Conservation (phyloP, 2,329 filamentous ascomycete species). For the Claviceps paspali region DNA sequence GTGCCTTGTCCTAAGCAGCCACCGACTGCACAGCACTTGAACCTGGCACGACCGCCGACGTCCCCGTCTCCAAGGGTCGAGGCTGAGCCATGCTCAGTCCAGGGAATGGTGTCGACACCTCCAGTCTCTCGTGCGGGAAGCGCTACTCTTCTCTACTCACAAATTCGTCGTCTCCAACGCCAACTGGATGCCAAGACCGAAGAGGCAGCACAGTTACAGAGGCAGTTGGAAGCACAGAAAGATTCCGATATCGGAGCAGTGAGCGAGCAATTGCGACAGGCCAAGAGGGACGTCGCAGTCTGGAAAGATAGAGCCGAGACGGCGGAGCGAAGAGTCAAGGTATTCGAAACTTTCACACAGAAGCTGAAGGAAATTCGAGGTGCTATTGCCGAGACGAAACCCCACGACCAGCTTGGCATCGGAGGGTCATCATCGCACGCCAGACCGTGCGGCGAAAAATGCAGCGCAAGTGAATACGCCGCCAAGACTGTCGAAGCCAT, state of each 20-base stretch:
- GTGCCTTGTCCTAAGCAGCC: conserved; percentile 21
- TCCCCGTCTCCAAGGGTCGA: conserved; percentile 11
- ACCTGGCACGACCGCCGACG: conserved; percentile 19
- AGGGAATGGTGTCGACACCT: not conserved
- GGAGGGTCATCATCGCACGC: too few relatives aligned
- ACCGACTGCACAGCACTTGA: conserved; percentile 23
- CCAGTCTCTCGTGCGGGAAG: conserved; percentile 10
- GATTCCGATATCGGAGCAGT: conserved; percentile 29
- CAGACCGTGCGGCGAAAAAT: not conserved
- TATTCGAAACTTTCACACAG: conserved; percentile 28
- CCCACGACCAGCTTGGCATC: not conserved
- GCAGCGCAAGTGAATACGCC: not conserved
- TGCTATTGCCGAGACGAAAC: not conserved
- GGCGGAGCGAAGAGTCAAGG: conserved; percentile 36
- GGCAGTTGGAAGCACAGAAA: conserved; percentile 29
- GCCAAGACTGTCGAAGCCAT: not conserved
- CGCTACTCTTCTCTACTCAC: conserved; percentile 27
- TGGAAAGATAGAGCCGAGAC: conserved; percentile 42
- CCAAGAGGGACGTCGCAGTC: conserved; percentile 17
- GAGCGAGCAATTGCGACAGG: conserved; percentile 30
- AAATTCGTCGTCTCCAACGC: conserved; percentile 33
- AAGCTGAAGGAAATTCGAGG: conserved; percentile 19
- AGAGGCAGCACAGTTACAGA: conserved; percentile 28
- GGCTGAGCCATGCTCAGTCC: not conserved
- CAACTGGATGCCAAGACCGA: conserved; percentile 30